These are phyloP conservation scores for Debaryomycetaceae sp. DNA, from an alignment of 1,139 yeast species.

Conservation along the genomic window DNA sequence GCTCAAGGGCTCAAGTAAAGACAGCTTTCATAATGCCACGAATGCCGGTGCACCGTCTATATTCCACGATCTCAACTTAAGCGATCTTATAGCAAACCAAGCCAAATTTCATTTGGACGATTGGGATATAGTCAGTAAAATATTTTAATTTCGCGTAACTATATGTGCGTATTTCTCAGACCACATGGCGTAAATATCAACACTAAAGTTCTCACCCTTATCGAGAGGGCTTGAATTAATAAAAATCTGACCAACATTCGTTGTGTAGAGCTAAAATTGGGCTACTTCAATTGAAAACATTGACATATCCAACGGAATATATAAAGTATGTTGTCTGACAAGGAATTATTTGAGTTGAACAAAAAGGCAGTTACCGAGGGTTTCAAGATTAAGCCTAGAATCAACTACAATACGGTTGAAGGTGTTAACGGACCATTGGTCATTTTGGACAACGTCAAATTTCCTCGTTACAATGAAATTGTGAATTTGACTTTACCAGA, in stretches of 20 bases:
- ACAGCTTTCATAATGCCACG: slow-evolving; percentile 4
- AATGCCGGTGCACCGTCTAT: slow-evolving; percentile 8
- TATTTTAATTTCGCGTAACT: slow-evolving; percentile 11
- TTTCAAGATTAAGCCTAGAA: slow-evolving; percentile 83
- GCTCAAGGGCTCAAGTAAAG: slow-evolving; percentile 8
- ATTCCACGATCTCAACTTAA: slow-evolving; percentile 21
- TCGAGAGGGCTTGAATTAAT: slow-evolving; percentile 3
- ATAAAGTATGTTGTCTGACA: slow-evolving; percentile 42
- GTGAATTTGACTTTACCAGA: slow-evolving; percentile 95
- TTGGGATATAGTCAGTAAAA: slow-evolving; percentile 43
- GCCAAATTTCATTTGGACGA: slow-evolving; percentile 32
- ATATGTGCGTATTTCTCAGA: slow-evolving; percentile 5
- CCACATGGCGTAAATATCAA: slow-evolving; percentile 5
- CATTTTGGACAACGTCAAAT: slow-evolving; percentile 91
- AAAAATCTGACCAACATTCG: neutral
- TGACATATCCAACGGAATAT: neutral
- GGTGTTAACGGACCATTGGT: slow-evolving; percentile 99
- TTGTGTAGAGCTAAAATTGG: neutral
- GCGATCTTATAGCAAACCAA: slow-evolving; percentile 23
- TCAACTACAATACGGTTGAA: slow-evolving; percentile 92
- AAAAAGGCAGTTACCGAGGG: slow-evolving; percentile 90
- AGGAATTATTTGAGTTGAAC: slow-evolving; percentile 71
- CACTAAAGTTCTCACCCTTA: slow-evolving; percentile 8
- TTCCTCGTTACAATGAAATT: slow-evolving; percentile 94
- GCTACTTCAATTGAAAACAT: neutral